phyloP scores from a whole-genome alignment of 108 stramenopile species.

The Seminavis robusta region DNA sequence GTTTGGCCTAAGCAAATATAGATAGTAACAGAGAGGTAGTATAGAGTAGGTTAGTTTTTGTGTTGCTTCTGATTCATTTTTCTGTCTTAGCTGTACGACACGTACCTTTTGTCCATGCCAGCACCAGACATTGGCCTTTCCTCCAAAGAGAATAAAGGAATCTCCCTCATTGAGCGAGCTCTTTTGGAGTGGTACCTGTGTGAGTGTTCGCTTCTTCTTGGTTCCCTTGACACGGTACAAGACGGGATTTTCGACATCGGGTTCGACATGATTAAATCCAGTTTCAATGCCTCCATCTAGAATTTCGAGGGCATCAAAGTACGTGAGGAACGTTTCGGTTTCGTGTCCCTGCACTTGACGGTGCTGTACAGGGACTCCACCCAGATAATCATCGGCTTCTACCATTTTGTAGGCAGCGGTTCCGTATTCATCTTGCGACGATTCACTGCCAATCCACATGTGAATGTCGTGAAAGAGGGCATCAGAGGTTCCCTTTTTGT shows the following conservation, averaged over 20 bases:
- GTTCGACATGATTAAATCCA: conserved; percentile 82
- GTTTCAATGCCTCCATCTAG: conserved; percentile 84
- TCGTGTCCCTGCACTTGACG: conserved; percentile 86
- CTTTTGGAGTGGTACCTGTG: conserved; percentile 54
- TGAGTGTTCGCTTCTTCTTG: too few species aligned
- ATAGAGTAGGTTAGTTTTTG: neutral
- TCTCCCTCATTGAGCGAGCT: conserved; percentile 78
- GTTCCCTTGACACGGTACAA: conserved; percentile 59
- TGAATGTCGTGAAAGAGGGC: conserved; percentile 61
- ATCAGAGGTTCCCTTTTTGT: conserved; percentile 19
- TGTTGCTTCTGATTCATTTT: neutral
- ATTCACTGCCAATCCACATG: conserved; percentile 86
- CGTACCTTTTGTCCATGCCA: conserved; percentile 69
- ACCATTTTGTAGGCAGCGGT: conserved; percentile 89
- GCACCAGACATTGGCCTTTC: conserved; percentile 62
- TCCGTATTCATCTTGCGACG: conserved; percentile 88
- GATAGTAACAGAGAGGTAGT: conserved; percentile 11
- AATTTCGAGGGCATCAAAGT: conserved; percentile 65
- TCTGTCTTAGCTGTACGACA: conserved; percentile 10
- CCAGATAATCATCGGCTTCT: conserved; percentile 87
- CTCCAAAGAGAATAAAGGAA: conserved; percentile 85
- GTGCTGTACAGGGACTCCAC: conserved; percentile 84
- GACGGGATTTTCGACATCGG: conserved; percentile 48
- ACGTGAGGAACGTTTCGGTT: conserved; percentile 54
- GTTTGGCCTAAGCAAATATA: conserved; percentile 20